Percentiles rank a stretch among this genome's conserved stretches.
These are phyloP conservation scores for Ogataea ramenticola DNA, from an alignment of 805 yeast genomes.

Conservation along the genomic window DNA sequence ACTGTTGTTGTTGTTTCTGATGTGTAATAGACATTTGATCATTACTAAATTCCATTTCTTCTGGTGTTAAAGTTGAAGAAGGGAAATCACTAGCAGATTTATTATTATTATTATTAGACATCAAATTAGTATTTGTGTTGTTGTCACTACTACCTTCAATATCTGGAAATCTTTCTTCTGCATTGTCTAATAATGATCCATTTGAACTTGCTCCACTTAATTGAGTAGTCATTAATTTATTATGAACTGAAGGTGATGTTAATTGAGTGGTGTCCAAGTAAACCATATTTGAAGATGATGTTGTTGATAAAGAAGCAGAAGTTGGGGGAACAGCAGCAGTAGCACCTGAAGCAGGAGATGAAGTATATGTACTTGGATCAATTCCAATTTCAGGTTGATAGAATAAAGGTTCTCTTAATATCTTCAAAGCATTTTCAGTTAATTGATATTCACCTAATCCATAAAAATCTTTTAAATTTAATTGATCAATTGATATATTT, in stretches of 20 bases:
- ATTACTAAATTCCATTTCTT: constrained; percentile 1
- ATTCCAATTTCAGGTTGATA: constrained; percentile 11
- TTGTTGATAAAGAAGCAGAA: not conserved
- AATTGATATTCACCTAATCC: constrained; percentile 22
- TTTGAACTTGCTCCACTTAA: not conserved
- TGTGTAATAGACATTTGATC: constrained; percentile 15
- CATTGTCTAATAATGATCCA: constrained; percentile 26
- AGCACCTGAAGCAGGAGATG: not conserved
- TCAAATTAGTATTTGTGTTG: constrained; percentile 24
- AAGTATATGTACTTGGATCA: not conserved
- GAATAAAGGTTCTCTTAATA: constrained; percentile 19
- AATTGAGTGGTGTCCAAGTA: too few species aligned
- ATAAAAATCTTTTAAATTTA: constrained; percentile 31
- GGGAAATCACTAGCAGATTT: not conserved
- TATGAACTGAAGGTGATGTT: too few species aligned
- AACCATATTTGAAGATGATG: not conserved
- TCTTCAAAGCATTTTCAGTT: constrained; percentile 20
- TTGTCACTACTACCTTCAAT: constrained; percentile 20
- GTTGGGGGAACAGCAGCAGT: not conserved
- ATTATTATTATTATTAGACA: not conserved
- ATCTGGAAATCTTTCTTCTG: constrained; percentile 42
- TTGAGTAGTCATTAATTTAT: not conserved
- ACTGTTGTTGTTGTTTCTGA: constrained; percentile 10
- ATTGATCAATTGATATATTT: constrained; percentile 16
- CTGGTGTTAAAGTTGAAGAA: constrained; percentile 3